phyloP scores from a whole-genome alignment of 1,284 basidiomycete genomes.

The Cutaneotrichosporon spelunceum region DNA sequence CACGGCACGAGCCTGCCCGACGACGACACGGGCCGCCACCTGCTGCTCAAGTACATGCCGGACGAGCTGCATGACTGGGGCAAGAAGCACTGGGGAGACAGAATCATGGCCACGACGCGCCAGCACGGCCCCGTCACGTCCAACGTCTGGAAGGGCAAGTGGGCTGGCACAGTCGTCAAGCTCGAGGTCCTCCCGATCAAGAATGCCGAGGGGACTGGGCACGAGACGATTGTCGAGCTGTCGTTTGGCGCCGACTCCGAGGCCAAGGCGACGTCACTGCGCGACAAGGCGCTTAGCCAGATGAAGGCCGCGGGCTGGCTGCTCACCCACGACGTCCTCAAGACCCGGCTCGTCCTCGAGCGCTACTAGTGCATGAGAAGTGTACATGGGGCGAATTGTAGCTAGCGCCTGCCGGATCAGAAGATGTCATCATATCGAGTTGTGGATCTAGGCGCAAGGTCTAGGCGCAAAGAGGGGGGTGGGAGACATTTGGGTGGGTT shows the following conservation, averaged over 20 bases:
- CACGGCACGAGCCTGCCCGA: constrained; percentile 6
- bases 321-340: constrained; percentile 10
- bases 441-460: too few species aligned
- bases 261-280: constrained; percentile 1
- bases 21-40: not conserved
- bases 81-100: constrained; percentile 8
- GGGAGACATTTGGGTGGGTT: too few species aligned
- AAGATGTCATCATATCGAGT: not conserved
- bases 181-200: constrained; percentile 15
- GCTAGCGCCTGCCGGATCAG: not conserved
- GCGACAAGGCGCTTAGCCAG: constrained; percentile 9
- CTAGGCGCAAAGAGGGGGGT: too few species aligned
- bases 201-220: not conserved
- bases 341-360: constrained; percentile 12
- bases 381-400: not conserved
- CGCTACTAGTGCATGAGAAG: constrained; percentile 3
- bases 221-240: constrained; percentile 11
- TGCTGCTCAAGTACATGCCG: constrained; percentile 7
- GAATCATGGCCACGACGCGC: constrained; percentile 4
- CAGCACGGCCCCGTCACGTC: constrained; percentile 12
- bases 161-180: constrained; percentile 1
- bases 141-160: constrained; percentile 4
- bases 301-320: constrained; percentile 11
- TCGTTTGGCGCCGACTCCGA: constrained; percentile 8
- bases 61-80: constrained; percentile 10